phyloP scores from a whole-genome alignment of 177 flowering plant species.

The Viscum album region DNA sequence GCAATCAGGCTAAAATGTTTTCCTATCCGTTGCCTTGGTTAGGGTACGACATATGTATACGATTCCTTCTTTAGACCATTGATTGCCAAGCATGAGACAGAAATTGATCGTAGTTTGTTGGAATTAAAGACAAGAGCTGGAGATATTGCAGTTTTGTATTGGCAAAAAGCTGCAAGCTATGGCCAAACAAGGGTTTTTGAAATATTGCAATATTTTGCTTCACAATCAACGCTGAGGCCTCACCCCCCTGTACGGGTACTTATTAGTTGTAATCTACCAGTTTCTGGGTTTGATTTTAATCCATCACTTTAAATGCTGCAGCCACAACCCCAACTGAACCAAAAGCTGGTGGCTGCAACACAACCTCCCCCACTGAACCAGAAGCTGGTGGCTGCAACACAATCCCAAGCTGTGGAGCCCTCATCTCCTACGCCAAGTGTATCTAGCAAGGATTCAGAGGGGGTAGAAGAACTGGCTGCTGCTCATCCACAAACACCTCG shows the following conservation, averaged over 20 bases:
- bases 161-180: slow-evolving; percentile 75
- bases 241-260: slow-evolving; percentile 57
- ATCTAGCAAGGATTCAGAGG: slow-evolving; percentile 32
- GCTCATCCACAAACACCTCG: slow-evolving; percentile 27
- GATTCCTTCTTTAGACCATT: slow-evolving; percentile 81
- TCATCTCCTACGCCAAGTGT: slow-evolving; percentile 39
- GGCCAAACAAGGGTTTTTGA: slow-evolving; percentile 77
- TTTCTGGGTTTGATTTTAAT: not conserved
- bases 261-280: too few relatives aligned
- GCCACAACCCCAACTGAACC: slow-evolving; percentile 30
- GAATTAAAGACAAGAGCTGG: slow-evolving; percentile 80
- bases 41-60: slow-evolving; percentile 93
- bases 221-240: slow-evolving; percentile 66
- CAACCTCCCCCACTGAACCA: slow-evolving; percentile 20
- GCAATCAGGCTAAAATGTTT: too few relatives aligned
- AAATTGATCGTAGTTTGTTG: slow-evolving; percentile 77
- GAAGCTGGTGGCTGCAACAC: slow-evolving; percentile 18
- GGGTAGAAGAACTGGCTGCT: slow-evolving; percentile 24
- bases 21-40: slow-evolving; percentile 5
- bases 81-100: slow-evolving; percentile 77
- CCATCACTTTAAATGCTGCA: slow-evolving; percentile 2
- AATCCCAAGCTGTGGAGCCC: slow-evolving; percentile 25
- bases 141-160: slow-evolving; percentile 55
- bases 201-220: slow-evolving; percentile 70
- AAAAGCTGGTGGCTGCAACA: slow-evolving; percentile 21